These are phyloP conservation scores for Pseudogymnoascus sp. DNA, from an alignment of 2,329 filamentous ascomycete species.

Conservation along the genomic window DNA sequence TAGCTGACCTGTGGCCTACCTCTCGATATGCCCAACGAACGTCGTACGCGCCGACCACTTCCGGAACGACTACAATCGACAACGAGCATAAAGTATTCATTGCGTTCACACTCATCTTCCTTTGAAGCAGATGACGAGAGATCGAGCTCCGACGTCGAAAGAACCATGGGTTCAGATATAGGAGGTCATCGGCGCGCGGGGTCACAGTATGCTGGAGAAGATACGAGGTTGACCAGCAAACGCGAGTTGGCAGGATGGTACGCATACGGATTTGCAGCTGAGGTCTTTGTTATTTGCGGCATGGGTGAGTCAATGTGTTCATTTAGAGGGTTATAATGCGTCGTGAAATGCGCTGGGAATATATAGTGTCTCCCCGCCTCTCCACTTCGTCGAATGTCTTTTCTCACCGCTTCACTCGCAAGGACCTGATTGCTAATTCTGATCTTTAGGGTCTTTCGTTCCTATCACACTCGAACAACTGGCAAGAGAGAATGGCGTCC, in stretches of 20 bases:
- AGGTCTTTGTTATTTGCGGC: conserved; percentile 92
- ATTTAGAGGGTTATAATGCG: neutral
- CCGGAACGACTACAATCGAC: conserved; percentile 18
- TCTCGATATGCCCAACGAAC: conserved; percentile 5
- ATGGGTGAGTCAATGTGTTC: conserved; percentile 50
- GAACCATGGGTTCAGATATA: conserved; percentile 30
- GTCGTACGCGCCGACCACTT: conserved; percentile 2
- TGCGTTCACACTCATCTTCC: conserved; percentile 51
- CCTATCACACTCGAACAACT: conserved; percentile 92
- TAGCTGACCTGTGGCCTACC: neutral
- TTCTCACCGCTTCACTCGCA: conserved; percentile 19
- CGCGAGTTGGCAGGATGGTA: conserved; percentile 94
- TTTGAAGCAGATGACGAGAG: conserved; percentile 66
- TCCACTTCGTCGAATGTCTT: neutral
- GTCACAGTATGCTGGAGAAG: conserved; percentile 67
- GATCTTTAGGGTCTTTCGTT: conserved; percentile 71
- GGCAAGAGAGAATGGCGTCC: conserved; percentile 82
- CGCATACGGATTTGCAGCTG: conserved; percentile 89
- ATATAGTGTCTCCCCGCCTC: neutral
- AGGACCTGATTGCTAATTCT: conserved; percentile 16
- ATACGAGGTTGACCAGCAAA: conserved; percentile 76
- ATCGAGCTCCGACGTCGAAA: conserved; percentile 35
- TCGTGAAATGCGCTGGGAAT: neutral
- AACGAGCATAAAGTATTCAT: conserved; percentile 43
- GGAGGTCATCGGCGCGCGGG: conserved; percentile 29